Evolutionary conservation across 2,329 filamentous ascomycete genomes (phyloP).

Genomic region (Fusarium mexicanum): DNA sequence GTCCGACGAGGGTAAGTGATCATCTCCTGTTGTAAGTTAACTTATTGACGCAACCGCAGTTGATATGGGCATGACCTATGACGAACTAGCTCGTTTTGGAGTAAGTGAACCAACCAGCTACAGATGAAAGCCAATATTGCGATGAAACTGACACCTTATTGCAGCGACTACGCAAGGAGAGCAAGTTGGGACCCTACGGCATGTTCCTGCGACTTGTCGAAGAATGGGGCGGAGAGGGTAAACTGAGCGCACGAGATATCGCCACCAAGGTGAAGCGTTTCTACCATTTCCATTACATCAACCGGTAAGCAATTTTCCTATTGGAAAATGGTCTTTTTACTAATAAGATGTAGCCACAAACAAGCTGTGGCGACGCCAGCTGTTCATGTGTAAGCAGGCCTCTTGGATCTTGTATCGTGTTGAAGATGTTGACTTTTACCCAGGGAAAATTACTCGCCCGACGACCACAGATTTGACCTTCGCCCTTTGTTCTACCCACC

Average conservation of each 20-base stretch:
- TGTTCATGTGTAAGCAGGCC: neutral
- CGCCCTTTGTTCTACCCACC: constrained; percentile 46
- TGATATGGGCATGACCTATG: constrained; percentile 57
- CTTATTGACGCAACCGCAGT: constrained; percentile 26
- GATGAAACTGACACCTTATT: neutral
- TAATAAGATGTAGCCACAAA: constrained; percentile 1
- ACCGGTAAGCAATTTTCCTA: neutral
- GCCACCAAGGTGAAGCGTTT: constrained; percentile 46
- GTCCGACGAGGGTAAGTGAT: neutral
- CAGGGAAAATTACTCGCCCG: constrained; percentile 34
- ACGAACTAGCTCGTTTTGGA: constrained; percentile 53
- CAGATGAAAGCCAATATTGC: neutral
- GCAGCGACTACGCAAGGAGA: constrained; percentile 50
- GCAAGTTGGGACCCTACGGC: constrained; percentile 54
- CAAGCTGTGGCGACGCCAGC: constrained; percentile 24
- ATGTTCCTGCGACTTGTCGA: constrained; percentile 52
- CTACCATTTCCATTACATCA: constrained; percentile 47
- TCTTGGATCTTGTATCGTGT: neutral
- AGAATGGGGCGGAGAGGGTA: constrained; percentile 49
- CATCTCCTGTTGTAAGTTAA: neutral
- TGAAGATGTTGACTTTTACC: neutral
- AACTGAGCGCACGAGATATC: constrained; percentile 50
- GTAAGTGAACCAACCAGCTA: neutral
- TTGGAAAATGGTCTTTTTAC: neutral
- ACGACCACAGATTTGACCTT: constrained; percentile 44